phyloP scores from a whole-genome alignment of 495 filamentous ascomycete genomes.

The Aspergillus funiculosus region DNA sequence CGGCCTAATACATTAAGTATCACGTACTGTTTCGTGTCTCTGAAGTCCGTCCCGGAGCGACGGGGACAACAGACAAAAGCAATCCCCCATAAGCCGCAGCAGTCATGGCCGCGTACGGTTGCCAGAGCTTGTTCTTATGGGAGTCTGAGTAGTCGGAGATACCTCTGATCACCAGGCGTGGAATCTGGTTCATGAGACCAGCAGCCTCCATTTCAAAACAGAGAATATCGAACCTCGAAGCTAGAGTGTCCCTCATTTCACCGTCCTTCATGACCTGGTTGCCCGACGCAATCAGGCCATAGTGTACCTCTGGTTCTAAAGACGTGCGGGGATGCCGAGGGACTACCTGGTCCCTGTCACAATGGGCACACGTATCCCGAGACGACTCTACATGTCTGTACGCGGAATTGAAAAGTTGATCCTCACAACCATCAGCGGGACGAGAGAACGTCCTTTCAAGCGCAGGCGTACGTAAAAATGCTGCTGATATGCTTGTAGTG shows the following conservation, averaged over 20 bases:
- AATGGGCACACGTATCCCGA: neutral
- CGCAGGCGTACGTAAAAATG: no score
- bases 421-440: neutral
- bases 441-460: no score
- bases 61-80: neutral
- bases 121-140: conserved; percentile 8
- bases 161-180: conserved; percentile 4
- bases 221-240: neutral
- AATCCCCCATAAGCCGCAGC: conserved; percentile 3
- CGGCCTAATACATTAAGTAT: no score
- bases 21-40: neutral
- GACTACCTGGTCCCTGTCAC: neutral
- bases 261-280: conserved; percentile 5
- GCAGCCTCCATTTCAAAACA: conserved; percentile 5
- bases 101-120: conserved; percentile 6
- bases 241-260: neutral
- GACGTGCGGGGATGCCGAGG: neutral
- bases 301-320: neutral
- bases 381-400: neutral
- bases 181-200: neutral
- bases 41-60: neutral
- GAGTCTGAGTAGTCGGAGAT: conserved; percentile 14
- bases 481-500: neutral
- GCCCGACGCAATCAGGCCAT: neutral
- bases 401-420: neutral